phyloP scores from a whole-genome alignment of 495 filamentous ascomycete species.

The Glutinoglossum americanum region DNA sequence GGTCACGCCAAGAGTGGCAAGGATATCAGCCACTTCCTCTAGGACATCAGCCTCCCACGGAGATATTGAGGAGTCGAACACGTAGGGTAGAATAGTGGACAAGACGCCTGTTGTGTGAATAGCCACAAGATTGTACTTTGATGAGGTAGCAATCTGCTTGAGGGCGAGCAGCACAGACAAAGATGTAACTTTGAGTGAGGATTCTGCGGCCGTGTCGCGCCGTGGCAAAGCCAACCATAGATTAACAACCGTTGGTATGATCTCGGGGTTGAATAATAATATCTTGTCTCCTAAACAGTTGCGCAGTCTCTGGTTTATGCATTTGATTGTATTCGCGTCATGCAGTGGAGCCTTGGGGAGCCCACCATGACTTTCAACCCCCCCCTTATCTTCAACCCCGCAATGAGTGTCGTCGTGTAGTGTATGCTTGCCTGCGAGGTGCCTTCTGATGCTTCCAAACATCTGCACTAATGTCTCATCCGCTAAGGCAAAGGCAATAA shows the following conservation, averaged over 20 bases:
- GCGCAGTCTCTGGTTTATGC: constrained; percentile 21
- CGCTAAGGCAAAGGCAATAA: constrained; percentile 66
- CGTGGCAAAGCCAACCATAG: constrained; percentile 40
- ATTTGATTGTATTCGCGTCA: constrained; percentile 10
- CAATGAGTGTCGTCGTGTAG: background rate
- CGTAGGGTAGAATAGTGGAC: constrained; percentile 42
- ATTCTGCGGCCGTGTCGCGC: constrained; percentile 13
- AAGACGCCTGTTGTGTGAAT: constrained; percentile 61
- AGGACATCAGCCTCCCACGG: constrained; percentile 28
- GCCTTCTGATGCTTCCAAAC: constrained; percentile 4
- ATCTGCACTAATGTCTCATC: constrained; percentile 42
- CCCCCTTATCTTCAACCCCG: background rate
- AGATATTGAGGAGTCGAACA: constrained; percentile 29
- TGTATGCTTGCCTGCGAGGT: background rate
- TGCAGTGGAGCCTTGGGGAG: background rate
- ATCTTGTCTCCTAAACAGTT: constrained; percentile 31
- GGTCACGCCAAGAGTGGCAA: constrained; percentile 50
- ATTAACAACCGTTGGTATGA: constrained; percentile 38
- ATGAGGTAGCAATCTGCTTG: constrained; percentile 29
- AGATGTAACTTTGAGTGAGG: constrained; percentile 25
- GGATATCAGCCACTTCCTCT: constrained; percentile 31
- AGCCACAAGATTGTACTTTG: constrained; percentile 51
- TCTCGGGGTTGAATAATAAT: constrained; percentile 38
- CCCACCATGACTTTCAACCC: background rate
- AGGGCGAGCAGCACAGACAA: constrained; percentile 36